phyloP scores from a whole-genome alignment of 306 rosid genomes.

The Vigna radiata region DNA sequence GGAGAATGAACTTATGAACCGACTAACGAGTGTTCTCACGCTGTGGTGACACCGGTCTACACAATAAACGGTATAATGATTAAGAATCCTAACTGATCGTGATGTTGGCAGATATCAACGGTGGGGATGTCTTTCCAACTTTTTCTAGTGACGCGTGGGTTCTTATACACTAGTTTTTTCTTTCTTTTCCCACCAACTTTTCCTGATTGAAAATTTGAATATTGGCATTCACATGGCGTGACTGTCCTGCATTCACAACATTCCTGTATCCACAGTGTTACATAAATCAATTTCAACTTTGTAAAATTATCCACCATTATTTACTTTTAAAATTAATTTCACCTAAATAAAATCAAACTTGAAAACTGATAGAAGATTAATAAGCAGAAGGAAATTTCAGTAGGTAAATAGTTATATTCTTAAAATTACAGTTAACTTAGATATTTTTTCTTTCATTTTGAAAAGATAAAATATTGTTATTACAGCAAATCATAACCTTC shows the following conservation, averaged over 20 bases:
- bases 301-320: too few species aligned
- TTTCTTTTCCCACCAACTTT: slow-evolving; percentile 1
- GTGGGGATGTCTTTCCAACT: not conserved
- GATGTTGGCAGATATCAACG: not conserved
- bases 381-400: not conserved
- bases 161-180: not conserved
- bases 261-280: too few species aligned
- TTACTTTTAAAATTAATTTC: too few species aligned
- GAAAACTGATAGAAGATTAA: not conserved
- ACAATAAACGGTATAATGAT: not conserved
- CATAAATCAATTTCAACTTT: too few species aligned
- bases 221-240: not conserved
- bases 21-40: too few species aligned
- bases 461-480: too few species aligned
- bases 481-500: too few species aligned
- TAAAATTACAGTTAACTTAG: not conserved
- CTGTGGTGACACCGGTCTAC: not conserved
- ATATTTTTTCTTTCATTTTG: not conserved
- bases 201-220: slow-evolving; percentile 7
- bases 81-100: not conserved
- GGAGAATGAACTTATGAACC: not conserved
- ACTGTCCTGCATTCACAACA: not conserved
- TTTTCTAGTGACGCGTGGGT: not conserved
- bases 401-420: not conserved
- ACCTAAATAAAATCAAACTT: too few species aligned